A percentile compares a stretch with the other conserved stretches of the same genome.
Conservation (phyloP, 441 rosid genomes). For the Pelargonium australe region DNA sequence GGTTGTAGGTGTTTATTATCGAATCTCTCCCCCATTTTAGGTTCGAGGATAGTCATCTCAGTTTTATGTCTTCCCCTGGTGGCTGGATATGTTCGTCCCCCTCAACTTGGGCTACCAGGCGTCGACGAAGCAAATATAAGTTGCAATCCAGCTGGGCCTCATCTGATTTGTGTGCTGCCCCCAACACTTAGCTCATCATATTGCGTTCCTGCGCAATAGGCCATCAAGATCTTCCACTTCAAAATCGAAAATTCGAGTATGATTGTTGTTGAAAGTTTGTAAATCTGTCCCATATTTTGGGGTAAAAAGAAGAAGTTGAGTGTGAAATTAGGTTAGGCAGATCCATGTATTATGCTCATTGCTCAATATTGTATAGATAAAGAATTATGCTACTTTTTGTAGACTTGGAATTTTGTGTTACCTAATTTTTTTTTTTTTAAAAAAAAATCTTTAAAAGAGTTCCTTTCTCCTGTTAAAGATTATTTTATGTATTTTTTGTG, state of each 20-base stretch:
- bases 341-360: too few species aligned
- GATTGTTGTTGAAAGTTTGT: too few species aligned
- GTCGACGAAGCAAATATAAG: constrained; percentile 64
- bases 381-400: too few species aligned
- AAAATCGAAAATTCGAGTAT: neutral
- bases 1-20: neutral
- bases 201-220: constrained; percentile 52
- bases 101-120: constrained; percentile 67
- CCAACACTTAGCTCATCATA: constrained; percentile 80
- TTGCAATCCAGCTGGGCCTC: constrained; percentile 86
- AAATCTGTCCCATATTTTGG: too few species aligned
- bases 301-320: too few species aligned
- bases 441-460: too few species aligned
- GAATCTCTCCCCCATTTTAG: constrained; percentile 26
- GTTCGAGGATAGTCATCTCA: constrained; percentile 77
- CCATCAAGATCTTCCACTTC: neutral
- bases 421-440: too few species aligned
- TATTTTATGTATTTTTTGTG: too few species aligned
- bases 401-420: too few species aligned
- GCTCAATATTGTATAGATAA: too few species aligned
- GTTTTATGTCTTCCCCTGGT: constrained; percentile 75
- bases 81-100: constrained; percentile 90
- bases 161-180: constrained; percentile 85
- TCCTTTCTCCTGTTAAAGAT: too few species aligned
- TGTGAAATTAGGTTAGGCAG: too few species aligned